Evolutionary conservation across 805 yeast species (phyloP).

Genomic region (Schwanniomyces vanrijiae): DNA sequence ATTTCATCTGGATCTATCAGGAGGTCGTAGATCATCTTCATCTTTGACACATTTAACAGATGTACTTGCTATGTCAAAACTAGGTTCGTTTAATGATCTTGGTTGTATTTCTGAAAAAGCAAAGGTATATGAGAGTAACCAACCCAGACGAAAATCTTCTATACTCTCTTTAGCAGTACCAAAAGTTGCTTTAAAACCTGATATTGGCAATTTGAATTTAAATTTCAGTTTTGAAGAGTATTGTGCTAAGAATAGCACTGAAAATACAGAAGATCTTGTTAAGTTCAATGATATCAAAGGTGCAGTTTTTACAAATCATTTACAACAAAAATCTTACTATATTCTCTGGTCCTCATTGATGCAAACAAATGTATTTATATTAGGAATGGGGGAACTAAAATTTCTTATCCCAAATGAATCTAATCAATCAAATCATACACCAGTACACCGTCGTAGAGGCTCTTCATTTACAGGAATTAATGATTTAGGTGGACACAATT

Average conservation of each 20-base stretch:
- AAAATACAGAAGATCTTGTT: constrained; percentile 5
- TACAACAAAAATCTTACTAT: constrained; percentile 35
- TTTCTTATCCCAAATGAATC: constrained; percentile 19
- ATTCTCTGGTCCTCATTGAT: constrained; percentile 31
- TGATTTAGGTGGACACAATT: constrained; percentile 41
- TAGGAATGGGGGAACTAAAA: constrained; percentile 38
- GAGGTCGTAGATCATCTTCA: constrained; percentile 31
- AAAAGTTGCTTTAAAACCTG: constrained; percentile 35
- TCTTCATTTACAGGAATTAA: constrained; percentile 39
- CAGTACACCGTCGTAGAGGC: constrained; percentile 22
- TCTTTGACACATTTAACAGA: constrained; percentile 29
- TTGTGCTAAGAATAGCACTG: constrained; percentile 9
- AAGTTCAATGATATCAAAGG: constrained; percentile 27
- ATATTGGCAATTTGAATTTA: constrained; percentile 7
- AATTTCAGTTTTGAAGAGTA: constrained; percentile 5
- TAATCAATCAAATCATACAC: constrained; percentile 9
- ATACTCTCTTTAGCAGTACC: constrained; percentile 23
- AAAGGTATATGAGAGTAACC: neutral
- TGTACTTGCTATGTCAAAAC: constrained; percentile 18
- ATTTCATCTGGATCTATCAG: constrained; percentile 32
- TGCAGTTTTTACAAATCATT: constrained; percentile 39
- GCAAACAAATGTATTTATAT: constrained; percentile 15
- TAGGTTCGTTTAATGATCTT: constrained; percentile 21
- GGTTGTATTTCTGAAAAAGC: constrained; percentile 17
- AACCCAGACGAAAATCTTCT: constrained; percentile 23